These are phyloP conservation scores for Phytopythium boreale DNA, from an alignment of 352 stramenopile species.

Conservation along the genomic window DNA sequence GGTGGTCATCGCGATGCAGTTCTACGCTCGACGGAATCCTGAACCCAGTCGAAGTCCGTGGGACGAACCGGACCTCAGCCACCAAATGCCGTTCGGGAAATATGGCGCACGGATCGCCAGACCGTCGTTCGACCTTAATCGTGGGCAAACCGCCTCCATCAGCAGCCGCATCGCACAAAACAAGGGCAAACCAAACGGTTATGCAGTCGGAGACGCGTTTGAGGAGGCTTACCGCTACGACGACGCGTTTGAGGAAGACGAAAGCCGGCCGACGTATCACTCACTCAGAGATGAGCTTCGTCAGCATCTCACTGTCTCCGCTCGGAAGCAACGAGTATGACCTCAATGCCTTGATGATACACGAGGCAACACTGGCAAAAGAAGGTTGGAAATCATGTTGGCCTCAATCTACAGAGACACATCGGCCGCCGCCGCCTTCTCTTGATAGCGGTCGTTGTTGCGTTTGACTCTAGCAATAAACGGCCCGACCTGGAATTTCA, in stretches of 20 bases:
- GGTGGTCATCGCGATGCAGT: slow-evolving; percentile 25
- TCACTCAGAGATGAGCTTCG: slow-evolving; percentile 27
- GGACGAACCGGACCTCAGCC: slow-evolving; percentile 6
- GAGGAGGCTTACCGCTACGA: not conserved
- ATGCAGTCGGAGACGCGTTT: slow-evolving; percentile 6
- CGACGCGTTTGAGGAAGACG: slow-evolving; percentile 17
- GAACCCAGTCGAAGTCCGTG: slow-evolving; percentile 16
- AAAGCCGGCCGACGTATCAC: slow-evolving; percentile 18
- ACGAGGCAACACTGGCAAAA: not conserved
- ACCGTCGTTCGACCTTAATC: not conserved
- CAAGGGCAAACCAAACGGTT: slow-evolving; percentile 3
- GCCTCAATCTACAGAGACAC: slow-evolving; percentile 16
- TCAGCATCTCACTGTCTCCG: slow-evolving; percentile 14
- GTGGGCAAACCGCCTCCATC: not conserved
- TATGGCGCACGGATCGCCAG: not conserved
- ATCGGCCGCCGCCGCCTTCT: slow-evolving; percentile 29
- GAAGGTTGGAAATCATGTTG: not conserved
- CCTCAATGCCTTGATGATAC: not conserved
- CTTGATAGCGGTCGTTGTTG: slow-evolving; percentile 40
- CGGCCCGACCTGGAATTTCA: slow-evolving; percentile 44
- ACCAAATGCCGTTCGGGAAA: not conserved
- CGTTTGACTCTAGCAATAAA: slow-evolving; percentile 45
- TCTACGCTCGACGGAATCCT: slow-evolving; percentile 22
- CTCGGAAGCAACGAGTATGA: slow-evolving; percentile 1
- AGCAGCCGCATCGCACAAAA: not conserved